Conservation (phyloP, 2,329 filamentous ascomycete species). For the Penicillium sp. region DNA sequence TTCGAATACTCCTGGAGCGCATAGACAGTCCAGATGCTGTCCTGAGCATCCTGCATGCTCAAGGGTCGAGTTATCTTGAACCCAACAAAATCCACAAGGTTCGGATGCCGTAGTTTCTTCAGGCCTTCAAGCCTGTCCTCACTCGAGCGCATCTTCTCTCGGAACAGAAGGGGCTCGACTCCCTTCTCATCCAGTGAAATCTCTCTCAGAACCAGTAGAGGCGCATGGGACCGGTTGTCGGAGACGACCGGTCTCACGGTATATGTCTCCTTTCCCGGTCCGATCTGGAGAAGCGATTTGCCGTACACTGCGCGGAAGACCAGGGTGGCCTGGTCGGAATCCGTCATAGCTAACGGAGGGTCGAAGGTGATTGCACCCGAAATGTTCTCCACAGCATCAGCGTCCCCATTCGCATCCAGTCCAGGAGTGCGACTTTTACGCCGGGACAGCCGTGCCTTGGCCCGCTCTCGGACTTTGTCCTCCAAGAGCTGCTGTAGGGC, state of each 20-base stretch:
- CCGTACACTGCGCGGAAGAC: constrained; percentile 63
- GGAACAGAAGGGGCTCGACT: constrained; percentile 58
- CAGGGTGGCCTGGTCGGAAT: constrained; percentile 52
- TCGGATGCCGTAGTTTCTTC: constrained; percentile 65
- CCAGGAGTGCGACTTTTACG: constrained; percentile 33
- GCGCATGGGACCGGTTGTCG: constrained; percentile 49
- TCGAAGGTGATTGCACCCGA: constrained; percentile 37
- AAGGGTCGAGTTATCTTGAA: constrained; percentile 62
- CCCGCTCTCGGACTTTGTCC: constrained; percentile 33
- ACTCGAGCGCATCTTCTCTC: constrained; percentile 65
- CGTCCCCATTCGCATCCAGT: constrained; percentile 23
- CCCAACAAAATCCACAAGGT: constrained; percentile 69
- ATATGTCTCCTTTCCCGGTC: constrained; percentile 55
- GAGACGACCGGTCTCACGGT: constrained; percentile 61
- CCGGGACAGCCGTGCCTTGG: constrained; percentile 30
- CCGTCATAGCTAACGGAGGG: constrained; percentile 46
- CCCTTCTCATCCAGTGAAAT: constrained; percentile 52
- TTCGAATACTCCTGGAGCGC: constrained; percentile 68
- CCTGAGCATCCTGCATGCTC: constrained; percentile 34
- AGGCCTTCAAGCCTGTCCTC: constrained; percentile 68
- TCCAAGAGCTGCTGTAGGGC: constrained; percentile 33
- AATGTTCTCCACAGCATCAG: constrained; percentile 27
- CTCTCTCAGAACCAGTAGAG: constrained; percentile 63
- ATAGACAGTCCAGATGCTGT: constrained; percentile 59
- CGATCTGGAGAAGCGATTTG: constrained; percentile 57